phyloP scores from a whole-genome alignment of 2,329 filamentous ascomycete genomes.

The Cyphellophora attinorum region DNA sequence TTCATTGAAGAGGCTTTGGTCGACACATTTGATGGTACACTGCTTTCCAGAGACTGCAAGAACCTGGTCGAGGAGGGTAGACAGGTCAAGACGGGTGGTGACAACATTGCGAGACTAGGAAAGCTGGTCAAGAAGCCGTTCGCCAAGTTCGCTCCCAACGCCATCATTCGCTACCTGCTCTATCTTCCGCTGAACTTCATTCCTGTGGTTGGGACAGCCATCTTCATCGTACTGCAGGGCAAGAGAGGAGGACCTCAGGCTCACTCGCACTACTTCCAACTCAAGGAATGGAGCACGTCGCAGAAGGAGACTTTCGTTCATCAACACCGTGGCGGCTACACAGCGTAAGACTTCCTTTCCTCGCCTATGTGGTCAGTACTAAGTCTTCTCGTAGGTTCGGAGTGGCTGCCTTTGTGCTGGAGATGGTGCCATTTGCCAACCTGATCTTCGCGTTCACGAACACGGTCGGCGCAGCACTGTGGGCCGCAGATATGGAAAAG shows the following conservation, averaged over 20 bases:
- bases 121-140: conserved; percentile 48
- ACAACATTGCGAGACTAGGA: conserved; percentile 47
- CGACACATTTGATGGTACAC: conserved; percentile 76
- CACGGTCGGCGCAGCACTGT: conserved; percentile 84
- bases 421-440: conserved; percentile 73
- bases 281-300: conserved; percentile 67
- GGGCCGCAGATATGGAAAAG: conserved; percentile 76
- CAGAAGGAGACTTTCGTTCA: conserved; percentile 61
- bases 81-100: conserved; percentile 51
- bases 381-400: conserved; percentile 41
- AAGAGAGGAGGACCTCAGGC: conserved; percentile 43
- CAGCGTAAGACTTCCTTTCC: conserved; percentile 50
- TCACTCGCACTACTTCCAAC: conserved; percentile 70
- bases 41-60: conserved; percentile 45
- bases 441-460: conserved; percentile 87
- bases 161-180: conserved; percentile 64
- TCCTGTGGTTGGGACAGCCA: conserved; percentile 71
- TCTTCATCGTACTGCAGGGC: conserved; percentile 73
- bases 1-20: conserved; percentile 72
- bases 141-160: conserved; percentile 41
- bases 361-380: conserved; percentile 8
- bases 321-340: conserved; percentile 65
- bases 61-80: conserved; percentile 65
- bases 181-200: conserved; percentile 91
- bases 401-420: conserved; percentile 69